Conservation (phyloP, 192 early-diverging fungal species). For the Coemansia sp. region DNA sequence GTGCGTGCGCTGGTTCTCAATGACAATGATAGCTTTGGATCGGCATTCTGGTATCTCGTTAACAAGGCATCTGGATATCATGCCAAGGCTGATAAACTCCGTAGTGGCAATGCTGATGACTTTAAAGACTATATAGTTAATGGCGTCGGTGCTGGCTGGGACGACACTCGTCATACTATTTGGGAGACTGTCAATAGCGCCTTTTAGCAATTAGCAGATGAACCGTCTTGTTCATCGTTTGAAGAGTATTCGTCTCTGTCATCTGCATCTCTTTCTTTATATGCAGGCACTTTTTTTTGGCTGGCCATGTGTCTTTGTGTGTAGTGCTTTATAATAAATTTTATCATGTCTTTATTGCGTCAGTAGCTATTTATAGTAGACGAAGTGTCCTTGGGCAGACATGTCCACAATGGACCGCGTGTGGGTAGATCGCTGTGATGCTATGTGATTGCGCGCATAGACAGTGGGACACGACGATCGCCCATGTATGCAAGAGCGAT, state of each 20-base stretch:
- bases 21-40: conserved; percentile 55
- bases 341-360: neutral
- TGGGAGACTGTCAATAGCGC: conserved; percentile 37
- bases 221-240: neutral
- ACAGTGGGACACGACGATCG: neutral
- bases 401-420: conserved; percentile 8
- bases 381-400: neutral
- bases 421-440: conserved; percentile 2
- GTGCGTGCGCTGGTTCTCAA: conserved; percentile 39
- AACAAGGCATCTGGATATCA: conserved; percentile 26
- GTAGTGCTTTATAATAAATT: neutral
- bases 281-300: neutral
- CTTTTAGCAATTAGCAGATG: neutral
- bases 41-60: conserved; percentile 51
- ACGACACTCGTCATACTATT: conserved; percentile 24
- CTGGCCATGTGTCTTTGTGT: conserved; percentile 9
- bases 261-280: neutral
- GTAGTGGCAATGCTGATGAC: conserved; percentile 38
- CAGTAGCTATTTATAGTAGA: neutral
- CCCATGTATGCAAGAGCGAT: neutral
- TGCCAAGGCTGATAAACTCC: conserved; percentile 23
- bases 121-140: conserved; percentile 46
- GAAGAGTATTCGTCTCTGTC: neutral
- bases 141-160: conserved; percentile 40
- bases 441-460: conserved; percentile 6